These are phyloP conservation scores for Huntiella bhutanensis DNA, from an alignment of 2,329 filamentous ascomycete species.

Conservation along the genomic window DNA sequence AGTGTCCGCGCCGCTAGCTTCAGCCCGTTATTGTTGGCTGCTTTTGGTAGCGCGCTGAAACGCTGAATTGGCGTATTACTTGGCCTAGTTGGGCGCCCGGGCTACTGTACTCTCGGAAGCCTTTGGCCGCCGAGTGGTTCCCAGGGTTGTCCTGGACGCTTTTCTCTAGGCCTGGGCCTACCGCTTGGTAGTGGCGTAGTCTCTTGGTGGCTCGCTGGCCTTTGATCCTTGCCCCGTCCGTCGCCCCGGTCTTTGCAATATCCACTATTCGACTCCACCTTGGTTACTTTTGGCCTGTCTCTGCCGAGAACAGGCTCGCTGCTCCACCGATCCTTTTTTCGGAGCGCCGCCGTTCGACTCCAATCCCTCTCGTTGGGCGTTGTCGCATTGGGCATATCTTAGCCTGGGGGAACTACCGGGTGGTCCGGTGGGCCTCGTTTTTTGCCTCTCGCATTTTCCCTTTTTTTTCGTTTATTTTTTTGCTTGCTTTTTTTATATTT, in stretches of 20 bases:
- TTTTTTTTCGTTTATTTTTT: too few species aligned
- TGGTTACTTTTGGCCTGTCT: constrained; percentile 1
- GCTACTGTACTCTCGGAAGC: background rate
- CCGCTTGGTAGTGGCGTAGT: background rate
- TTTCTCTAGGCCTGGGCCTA: background rate
- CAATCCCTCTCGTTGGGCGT: background rate
- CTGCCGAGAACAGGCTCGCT: background rate
- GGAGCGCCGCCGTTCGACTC: background rate
- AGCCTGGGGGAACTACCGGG: too few species aligned
- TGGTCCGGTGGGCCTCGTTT: too few species aligned
- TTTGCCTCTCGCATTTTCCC: too few species aligned
- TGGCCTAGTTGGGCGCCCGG: background rate
- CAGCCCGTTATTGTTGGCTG: too few species aligned
- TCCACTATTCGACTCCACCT: background rate
- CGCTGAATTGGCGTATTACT: background rate
- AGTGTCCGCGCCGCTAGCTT: constrained; percentile 4
- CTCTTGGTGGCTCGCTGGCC: background rate
- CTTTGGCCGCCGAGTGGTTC: background rate
- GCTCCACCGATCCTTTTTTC: constrained; percentile 4
- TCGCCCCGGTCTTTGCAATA: background rate
- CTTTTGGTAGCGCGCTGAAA: too few species aligned
- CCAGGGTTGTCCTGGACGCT: constrained; percentile 3
- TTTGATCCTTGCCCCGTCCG: constrained; percentile 1
- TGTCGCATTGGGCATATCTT: too few species aligned
- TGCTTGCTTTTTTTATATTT: too few species aligned